These are phyloP conservation scores for Akanthomyces lecanii DNA, from an alignment of 2,329 filamentous ascomycete species.

Conservation along the genomic window DNA sequence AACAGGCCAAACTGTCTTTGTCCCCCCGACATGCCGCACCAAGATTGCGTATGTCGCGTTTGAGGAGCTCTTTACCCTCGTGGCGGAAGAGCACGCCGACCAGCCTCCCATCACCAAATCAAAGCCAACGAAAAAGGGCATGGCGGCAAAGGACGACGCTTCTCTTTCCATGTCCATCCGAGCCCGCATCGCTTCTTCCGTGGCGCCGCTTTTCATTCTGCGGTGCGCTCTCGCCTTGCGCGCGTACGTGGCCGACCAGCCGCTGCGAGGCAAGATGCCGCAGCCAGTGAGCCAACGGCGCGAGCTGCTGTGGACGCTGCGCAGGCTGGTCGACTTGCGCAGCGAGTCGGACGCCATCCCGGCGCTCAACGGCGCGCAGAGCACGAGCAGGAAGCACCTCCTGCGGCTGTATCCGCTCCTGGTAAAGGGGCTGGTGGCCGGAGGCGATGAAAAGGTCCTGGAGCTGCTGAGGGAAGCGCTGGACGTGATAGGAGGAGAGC, in stretches of 20 bases:
- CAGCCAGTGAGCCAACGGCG: constrained; percentile 76
- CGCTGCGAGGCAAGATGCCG: constrained; percentile 81
- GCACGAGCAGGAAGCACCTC: constrained; percentile 67
- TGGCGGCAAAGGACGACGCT: background rate
- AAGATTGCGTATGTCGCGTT: constrained; percentile 77
- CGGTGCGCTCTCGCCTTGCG: constrained; percentile 77
- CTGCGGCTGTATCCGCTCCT: constrained; percentile 76
- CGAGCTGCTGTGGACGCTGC: constrained; percentile 71
- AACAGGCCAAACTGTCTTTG: constrained; percentile 67
- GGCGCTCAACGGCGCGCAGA: constrained; percentile 44
- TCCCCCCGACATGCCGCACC: constrained; percentile 59
- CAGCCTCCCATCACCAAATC: constrained; percentile 28
- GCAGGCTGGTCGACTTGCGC: constrained; percentile 59
- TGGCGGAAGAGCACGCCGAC: constrained; percentile 45
- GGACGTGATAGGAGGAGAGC: constrained; percentile 57
- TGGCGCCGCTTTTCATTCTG: constrained; percentile 77
- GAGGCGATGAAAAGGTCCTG: constrained; percentile 58
- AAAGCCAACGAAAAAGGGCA: constrained; percentile 16
- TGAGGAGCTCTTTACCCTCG: constrained; percentile 70
- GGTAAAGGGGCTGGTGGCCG: constrained; percentile 54
- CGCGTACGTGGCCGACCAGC: constrained; percentile 85
- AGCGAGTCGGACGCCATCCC: constrained; percentile 70
- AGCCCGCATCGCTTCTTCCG: constrained; percentile 65
- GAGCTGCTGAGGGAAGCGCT: constrained; percentile 56
- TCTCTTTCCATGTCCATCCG: constrained; percentile 31